Evolutionary conservation across 2,329 filamentous ascomycete genomes (phyloP).

Genomic region (Aspergillus vadensis): DNA sequence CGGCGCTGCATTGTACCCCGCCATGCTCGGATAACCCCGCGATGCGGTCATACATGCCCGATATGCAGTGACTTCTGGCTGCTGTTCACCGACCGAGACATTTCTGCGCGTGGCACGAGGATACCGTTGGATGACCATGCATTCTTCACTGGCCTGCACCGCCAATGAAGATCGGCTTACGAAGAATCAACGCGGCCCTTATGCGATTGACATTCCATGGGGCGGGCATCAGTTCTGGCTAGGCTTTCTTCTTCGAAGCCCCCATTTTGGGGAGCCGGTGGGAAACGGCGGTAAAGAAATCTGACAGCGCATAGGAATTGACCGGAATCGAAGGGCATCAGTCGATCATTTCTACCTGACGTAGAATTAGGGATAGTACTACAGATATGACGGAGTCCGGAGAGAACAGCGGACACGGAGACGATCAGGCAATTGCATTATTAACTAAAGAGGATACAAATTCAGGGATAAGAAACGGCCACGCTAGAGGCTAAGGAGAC

Average conservation of each 20-base stretch:
- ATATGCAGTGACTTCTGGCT: conserved; percentile 1
- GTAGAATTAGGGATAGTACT: neutral
- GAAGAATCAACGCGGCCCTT: neutral
- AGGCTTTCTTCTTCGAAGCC: neutral
- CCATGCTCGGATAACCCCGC: conserved; percentile 21
- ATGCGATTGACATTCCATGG: neutral
- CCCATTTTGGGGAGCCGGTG: neutral
- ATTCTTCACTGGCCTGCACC: neutral
- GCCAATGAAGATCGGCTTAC: neutral
- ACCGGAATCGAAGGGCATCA: neutral
- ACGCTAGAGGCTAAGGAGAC: neutral
- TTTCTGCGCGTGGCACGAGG: neutral
- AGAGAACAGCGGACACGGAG: neutral
- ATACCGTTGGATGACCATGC: neutral
- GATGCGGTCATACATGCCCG: conserved; percentile 19
- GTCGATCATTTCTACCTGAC: neutral
- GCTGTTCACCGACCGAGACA: conserved; percentile 2
- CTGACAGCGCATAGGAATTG: neutral
- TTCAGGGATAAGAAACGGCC: neutral
- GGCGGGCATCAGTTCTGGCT: neutral
- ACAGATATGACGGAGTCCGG: neutral
- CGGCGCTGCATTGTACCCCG: conserved; percentile 16
- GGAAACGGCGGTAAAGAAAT: neutral
- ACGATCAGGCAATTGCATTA: neutral
- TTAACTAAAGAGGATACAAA: neutral